Base-by-base conservation (phyloP, 129 eudicot genomes). In the Flaveria trinervia region DNA sequence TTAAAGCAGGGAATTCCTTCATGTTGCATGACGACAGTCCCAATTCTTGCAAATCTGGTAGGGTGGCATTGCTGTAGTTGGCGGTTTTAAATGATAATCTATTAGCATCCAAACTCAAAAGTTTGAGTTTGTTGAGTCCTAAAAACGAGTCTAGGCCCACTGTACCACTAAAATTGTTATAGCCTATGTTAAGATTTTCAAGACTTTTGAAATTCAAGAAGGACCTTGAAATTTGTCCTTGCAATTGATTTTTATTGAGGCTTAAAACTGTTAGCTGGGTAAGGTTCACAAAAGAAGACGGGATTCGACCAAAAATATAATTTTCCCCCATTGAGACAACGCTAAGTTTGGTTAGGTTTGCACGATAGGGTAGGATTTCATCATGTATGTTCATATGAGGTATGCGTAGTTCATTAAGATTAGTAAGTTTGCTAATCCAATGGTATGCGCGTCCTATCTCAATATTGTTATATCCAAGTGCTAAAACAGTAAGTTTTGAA, bases 221-320 rank as follows among this genome's bases (percentile, higher is more conserved):
- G 13, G 71, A 56, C 5, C 55, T 74, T 43, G 76, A 65, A 30
- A 74, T 69, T 44, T 59, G 61, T 44, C 84, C 84, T 15, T 74
- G 71, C 25, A 74, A 25, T 33, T 33, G 71, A 68, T 68, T 68
- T 74, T 5, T 3, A 0, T 13, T 20, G 36, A 30, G 36, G 36
- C 3, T 5, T 30, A 30, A 30, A 30, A 30, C 36, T 3, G 36
- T 30, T 30, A 30, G 36, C 0, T 0, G 36, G 3, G 36, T 30
- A 5, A 30, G 36, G 5, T 30, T 30, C 36, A 30, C 3, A 30
- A 30, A 30, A 5, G 36, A 30, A 30, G 36, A 4, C 3, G 36
- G 36, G 3, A 30, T 30, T 4, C 36, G 5, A 30, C 36, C 36
- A 30, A 30, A 30, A 30, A 30, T 30, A 30, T 4, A 30, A 30